A percentile compares a stretch with the other conserved stretches of the same genome.
Conservation (phyloP, 78 protist species). For the Polysphondylium violaceum region DNA sequence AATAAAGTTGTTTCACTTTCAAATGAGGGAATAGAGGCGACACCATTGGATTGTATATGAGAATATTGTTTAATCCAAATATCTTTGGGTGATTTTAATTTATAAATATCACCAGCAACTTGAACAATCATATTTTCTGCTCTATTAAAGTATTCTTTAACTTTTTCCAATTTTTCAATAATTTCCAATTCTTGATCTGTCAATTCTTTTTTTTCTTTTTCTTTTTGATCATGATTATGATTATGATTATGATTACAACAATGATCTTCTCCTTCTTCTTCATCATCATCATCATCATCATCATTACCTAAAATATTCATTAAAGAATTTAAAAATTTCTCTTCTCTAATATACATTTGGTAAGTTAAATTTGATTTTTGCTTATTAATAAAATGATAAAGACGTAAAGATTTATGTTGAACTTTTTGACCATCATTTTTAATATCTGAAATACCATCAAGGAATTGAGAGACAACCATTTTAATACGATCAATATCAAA, state of each 20-base stretch:
- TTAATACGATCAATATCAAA: slow-evolving; percentile 20
- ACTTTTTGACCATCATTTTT: slow-evolving; percentile 11
- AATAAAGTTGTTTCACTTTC: too few species aligned
- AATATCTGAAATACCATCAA: slow-evolving; percentile 18
- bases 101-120: slow-evolving; percentile 32
- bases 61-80: slow-evolving; percentile 6
- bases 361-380: slow-evolving; percentile 19
- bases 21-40: not conserved
- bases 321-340: not conserved
- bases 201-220: slow-evolving; percentile 6
- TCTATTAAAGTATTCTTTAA: not conserved
- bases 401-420: not conserved
- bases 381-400: not conserved
- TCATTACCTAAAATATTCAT: slow-evolving; percentile 10
- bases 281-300: not conserved
- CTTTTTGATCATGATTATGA: not conserved
- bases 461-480: not conserved
- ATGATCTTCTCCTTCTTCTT: not conserved
- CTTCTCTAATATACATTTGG: not conserved
- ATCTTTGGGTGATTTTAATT: slow-evolving; percentile 14
- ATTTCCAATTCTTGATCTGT: not conserved
- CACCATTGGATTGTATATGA: not conserved
- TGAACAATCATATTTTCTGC: not conserved
- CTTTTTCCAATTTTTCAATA: not conserved
- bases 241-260: not conserved